Percentiles rank a stretch among this genome's conserved stretches.
Conservation (phyloP, 345 rosid species). For the Eutrema yunnanense region DNA sequence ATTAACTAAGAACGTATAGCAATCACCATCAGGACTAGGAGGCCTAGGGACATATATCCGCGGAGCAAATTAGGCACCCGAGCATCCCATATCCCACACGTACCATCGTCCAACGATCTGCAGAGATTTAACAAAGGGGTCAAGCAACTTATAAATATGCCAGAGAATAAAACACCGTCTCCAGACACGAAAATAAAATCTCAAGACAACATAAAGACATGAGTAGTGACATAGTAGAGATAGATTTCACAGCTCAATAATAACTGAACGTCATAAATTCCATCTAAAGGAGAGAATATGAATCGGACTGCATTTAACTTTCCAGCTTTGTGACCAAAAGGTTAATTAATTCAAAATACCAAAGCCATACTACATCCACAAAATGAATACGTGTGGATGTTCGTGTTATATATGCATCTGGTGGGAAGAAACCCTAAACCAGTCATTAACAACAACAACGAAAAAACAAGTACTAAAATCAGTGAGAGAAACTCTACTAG, state of each 20-base stretch:
- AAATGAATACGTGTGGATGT: too few relatives aligned
- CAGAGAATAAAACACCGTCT: not conserved
- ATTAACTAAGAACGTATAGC: constrained; percentile 25
- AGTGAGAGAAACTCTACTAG: constrained; percentile 1
- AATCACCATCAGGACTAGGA: constrained; percentile 56
- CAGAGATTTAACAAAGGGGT: constrained; percentile 13
- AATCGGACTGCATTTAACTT: too few relatives aligned
- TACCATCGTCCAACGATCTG: constrained; percentile 99
- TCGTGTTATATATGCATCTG: not conserved
- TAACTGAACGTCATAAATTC: not conserved
- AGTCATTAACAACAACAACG: not conserved
- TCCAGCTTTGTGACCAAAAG: too few relatives aligned
- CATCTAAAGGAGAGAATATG: too few relatives aligned
- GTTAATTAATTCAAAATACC: too few relatives aligned
- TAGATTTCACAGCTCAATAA: constrained; percentile 1
- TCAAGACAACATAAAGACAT: not conserved
- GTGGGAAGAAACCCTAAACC: not conserved
- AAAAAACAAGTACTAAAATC: not conserved
- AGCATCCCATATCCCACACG: constrained; percentile 99
- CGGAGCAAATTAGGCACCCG: constrained; percentile 61
- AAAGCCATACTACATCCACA: too few relatives aligned
- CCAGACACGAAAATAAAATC: constrained; percentile 7
- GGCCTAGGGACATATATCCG: constrained; percentile 84
- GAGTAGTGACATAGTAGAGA: not conserved
- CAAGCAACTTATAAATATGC: not conserved